phyloP scores from a whole-genome alignment of 2,329 filamentous ascomycete genomes.

The Paraconiothyrium brasiliense region DNA sequence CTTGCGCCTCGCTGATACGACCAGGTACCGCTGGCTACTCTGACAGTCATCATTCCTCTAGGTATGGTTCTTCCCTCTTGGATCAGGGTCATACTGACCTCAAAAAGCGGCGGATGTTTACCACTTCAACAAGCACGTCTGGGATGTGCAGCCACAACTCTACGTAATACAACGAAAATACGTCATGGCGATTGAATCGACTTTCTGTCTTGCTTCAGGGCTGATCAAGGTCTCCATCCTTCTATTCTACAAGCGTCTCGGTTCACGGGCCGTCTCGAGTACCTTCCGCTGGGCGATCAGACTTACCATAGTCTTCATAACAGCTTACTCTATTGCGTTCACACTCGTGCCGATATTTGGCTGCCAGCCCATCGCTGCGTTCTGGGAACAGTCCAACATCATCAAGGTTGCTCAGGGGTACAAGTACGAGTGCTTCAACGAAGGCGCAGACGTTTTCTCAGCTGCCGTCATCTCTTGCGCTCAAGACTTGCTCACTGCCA shows the following conservation, averaged over 20 bases:
- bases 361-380: slow-evolving; percentile 42
- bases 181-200: slow-evolving; percentile 36
- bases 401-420: slow-evolving; percentile 32
- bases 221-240: slow-evolving; percentile 48
- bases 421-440: slow-evolving; percentile 42
- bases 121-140: slow-evolving; percentile 38
- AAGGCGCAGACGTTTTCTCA: slow-evolving; percentile 41
- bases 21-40: slow-evolving; percentile 29
- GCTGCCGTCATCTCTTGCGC: slow-evolving; percentile 39
- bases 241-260: slow-evolving; percentile 42
- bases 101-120: slow-evolving; percentile 24
- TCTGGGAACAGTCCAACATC: slow-evolving; percentile 39
- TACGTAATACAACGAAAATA: slow-evolving; percentile 36
- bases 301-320: slow-evolving; percentile 40
- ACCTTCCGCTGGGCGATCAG: slow-evolving; percentile 36
- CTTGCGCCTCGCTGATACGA: slow-evolving; percentile 16
- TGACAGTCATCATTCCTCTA: slow-evolving; percentile 34
- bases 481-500: slow-evolving; percentile 43
- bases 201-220: slow-evolving; percentile 40
- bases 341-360: slow-evolving; percentile 40
- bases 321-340: slow-evolving; percentile 36
- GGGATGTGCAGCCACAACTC: slow-evolving; percentile 34
- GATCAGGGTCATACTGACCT: slow-evolving; percentile 19
- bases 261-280: slow-evolving; percentile 35
- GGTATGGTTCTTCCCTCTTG: slow-evolving; percentile 20